Base-by-base conservation (phyloP, 495 filamentous ascomycete species). In the Ascodesmis nigricans region DNA sequence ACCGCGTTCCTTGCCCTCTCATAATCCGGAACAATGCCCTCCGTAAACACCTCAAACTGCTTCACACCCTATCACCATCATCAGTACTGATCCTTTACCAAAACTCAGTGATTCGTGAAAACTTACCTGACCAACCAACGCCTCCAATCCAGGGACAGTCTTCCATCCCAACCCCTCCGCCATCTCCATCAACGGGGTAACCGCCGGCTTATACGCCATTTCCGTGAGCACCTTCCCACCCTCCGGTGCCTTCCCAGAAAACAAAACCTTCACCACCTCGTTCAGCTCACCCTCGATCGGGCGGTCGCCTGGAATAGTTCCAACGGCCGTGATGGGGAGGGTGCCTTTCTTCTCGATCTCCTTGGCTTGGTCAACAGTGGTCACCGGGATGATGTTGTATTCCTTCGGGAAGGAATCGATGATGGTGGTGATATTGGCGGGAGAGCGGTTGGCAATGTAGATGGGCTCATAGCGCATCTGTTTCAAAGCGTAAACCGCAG, bases 121-220 rank as follows among this genome's bases (percentile, higher is more conserved):
- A n/a, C 80, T 71, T 6, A 80, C 83, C 57, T 97, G 87, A 15
- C 75, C 80, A 43, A 80, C 73, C 43, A 99, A 59, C 26, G 81
- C 82, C 58, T 99, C 87, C 36, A 93, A 53, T 1, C 87, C 87
- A 4, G 78, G 70, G 40, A 95, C 74, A 3, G 69, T 82, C 35
- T 53, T 62, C 90, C 87, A 99, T n/a, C 78, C 80, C 3, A 65
- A 62, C 41, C 77, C 69, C 40, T 67, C 58, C 3, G 90, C 84
- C 46, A 91, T 54, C 53, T 71, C 63, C 78, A 95, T 93, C 48
- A 93, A 50, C 16, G 75, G 63, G 9, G 87, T 99, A 18, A 74
- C 64, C 0, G 66, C 53, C 17, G 87, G 90, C 53, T 75, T 91
- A 54, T 99, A 99, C 3, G 87, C 83, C 87, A 99, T 93, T 59